phyloP scores from a whole-genome alignment of 2,329 filamentous ascomycete species.

The Alternaria panax region DNA sequence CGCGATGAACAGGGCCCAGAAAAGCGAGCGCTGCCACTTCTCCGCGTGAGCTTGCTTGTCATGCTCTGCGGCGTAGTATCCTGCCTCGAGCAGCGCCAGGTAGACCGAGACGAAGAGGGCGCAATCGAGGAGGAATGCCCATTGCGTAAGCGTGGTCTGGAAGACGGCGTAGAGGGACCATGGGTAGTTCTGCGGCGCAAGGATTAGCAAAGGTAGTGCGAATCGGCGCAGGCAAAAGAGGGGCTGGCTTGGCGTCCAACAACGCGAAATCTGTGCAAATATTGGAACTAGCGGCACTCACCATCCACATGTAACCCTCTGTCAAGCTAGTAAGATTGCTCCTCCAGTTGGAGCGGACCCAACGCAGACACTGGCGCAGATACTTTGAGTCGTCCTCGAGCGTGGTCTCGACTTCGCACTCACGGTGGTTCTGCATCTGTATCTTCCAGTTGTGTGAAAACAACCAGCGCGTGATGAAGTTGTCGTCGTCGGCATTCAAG shows the following conservation, averaged over 20 bases:
- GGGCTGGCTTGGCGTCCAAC: conserved; percentile 39
- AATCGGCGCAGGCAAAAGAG: conserved; percentile 32
- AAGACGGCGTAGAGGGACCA: conserved; percentile 96
- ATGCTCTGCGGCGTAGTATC: conserved; percentile 35
- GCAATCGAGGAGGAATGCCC: conserved; percentile 80
- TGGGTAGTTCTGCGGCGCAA: conserved; percentile 70
- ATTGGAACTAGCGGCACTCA: conserved; percentile 61
- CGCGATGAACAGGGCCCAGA: conserved; percentile 44
- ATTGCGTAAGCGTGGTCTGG: conserved; percentile 88
- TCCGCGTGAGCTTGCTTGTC: conserved; percentile 23
- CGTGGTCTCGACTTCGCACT: conserved; percentile 86
- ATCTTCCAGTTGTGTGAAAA: conserved; percentile 93
- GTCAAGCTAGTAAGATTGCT: conserved; percentile 92
- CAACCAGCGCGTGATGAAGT: conserved; percentile 96
- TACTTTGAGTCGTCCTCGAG: conserved; percentile 89
- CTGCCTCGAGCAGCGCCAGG: conserved; percentile 41
- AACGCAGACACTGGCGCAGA: conserved; percentile 89
- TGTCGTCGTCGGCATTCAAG: conserved; percentile 96
- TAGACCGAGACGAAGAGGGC: conserved; percentile 42
- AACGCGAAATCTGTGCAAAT: conserved; percentile 33
- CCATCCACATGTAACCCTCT: conserved; percentile 83
- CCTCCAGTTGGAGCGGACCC: conserved; percentile 97
- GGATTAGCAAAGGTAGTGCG: conserved; percentile 35
- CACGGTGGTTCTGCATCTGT: conserved; percentile 90
- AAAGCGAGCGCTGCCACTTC: conserved; percentile 35